Conservation (phyloP, 352 stramenopile species). For the Globisporangium abappressorium region DNA sequence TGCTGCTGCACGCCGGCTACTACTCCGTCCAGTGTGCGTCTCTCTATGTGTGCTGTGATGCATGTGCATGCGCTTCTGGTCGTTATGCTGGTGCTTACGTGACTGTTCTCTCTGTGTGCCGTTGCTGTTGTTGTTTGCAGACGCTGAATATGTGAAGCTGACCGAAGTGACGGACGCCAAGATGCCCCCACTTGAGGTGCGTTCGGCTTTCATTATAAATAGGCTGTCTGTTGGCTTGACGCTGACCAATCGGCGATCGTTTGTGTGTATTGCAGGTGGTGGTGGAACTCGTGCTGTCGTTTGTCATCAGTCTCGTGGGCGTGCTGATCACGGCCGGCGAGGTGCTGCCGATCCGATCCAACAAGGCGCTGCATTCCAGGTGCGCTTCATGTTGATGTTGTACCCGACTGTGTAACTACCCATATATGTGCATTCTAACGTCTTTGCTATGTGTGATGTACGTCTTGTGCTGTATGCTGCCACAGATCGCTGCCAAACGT, state of each 20-base stretch:
- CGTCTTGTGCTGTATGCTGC: background rate
- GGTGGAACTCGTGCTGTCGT: constrained; percentile 64
- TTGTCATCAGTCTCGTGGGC: constrained; percentile 62
- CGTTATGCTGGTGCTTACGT: background rate
- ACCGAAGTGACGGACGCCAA: constrained; percentile 68
- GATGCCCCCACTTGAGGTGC: constrained; percentile 61
- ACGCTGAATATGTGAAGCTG: constrained; percentile 74
- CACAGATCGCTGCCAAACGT: constrained; percentile 60
- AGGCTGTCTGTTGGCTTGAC: background rate
- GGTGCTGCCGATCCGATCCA: constrained; percentile 72
- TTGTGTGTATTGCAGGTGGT: constrained; percentile 39
- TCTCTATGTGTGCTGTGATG: background rate
- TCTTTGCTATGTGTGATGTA: background rate
- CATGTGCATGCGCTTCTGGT: background rate
- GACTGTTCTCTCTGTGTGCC: background rate
- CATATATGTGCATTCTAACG: background rate
- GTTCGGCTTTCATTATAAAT: background rate
- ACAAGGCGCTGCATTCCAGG: constrained; percentile 59
- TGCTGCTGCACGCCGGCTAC: constrained; percentile 77
- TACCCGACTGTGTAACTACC: background rate
- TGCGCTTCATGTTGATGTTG: constrained; percentile 16
- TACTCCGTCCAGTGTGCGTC: constrained; percentile 78
- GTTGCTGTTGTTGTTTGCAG: constrained; percentile 22
- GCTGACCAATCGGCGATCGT: no score
- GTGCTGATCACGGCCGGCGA: constrained; percentile 71